Conservation (phyloP, 2,329 filamentous ascomycete species). For the Fusarium annulatum region DNA sequence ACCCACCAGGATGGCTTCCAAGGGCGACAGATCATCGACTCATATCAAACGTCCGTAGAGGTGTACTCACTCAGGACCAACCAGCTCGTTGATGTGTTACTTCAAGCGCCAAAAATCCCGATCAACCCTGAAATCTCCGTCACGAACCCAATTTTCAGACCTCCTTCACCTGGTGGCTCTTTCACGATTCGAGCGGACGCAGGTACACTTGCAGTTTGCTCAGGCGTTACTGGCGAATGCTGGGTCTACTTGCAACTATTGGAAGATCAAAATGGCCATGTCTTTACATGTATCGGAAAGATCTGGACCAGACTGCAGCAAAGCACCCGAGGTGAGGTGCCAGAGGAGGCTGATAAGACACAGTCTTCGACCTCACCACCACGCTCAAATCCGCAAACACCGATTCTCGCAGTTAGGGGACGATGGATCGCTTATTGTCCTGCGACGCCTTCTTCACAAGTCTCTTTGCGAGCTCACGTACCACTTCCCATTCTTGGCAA, state of each 20-base stretch:
- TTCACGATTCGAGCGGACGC: constrained; percentile 79
- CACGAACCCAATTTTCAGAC: constrained; percentile 71
- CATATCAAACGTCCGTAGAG: constrained; percentile 89
- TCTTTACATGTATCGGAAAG: constrained; percentile 81
- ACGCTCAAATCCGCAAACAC: constrained; percentile 63
- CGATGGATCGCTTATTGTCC: constrained; percentile 84
- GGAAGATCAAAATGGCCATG: constrained; percentile 55
- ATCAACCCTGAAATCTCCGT: constrained; percentile 66
- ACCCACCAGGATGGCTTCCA: constrained; percentile 52
- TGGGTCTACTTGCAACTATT: constrained; percentile 75
- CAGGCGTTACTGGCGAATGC: constrained; percentile 86
- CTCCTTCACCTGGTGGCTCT: constrained; percentile 77
- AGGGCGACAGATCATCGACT: constrained; percentile 59
- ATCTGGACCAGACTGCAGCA: constrained; percentile 89
- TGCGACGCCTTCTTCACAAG: constrained; percentile 75
- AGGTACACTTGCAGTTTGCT: constrained; percentile 78
- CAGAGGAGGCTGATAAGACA: constrained; percentile 58
- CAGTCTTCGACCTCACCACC: constrained; percentile 51
- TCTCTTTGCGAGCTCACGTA: constrained; percentile 74
- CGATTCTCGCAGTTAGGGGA: constrained; percentile 75
- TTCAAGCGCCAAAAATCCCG: constrained; percentile 73
- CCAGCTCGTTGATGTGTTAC: constrained; percentile 76
- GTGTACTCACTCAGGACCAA: constrained; percentile 87
- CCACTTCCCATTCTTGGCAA: constrained; percentile 66
- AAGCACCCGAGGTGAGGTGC: constrained; percentile 59